Evolutionary conservation across 78 protist genomes (phyloP).

Genomic region (Dictyostelium intermedium): DNA sequence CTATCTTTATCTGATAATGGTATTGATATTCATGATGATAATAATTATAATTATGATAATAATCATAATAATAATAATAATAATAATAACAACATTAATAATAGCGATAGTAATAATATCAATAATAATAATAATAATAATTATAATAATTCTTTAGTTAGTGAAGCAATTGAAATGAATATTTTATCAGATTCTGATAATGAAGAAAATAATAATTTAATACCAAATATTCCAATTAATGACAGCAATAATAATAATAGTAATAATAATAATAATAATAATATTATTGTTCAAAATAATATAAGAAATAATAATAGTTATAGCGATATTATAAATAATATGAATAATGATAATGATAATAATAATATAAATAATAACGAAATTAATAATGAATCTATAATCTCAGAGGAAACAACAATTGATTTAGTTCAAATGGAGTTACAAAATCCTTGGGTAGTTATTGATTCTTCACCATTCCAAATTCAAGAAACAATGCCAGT

Average conservation of each 20-base stretch:
- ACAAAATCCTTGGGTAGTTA: constrained; percentile 71
- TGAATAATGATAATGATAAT: not conserved
- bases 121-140: not conserved
- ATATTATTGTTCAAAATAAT: not conserved
- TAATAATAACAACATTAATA: not conserved
- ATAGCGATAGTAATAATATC: not conserved
- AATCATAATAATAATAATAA: not conserved
- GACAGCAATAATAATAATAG: no score
- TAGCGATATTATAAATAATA: not conserved
- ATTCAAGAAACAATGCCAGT: constrained; percentile 54
- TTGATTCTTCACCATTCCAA: constrained; percentile 44
- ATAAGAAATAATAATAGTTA: not conserved
- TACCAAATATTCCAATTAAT: not conserved
- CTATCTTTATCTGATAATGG: not conserved
- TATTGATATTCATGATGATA: not conserved
- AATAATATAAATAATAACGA: not conserved
- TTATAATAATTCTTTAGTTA: not conserved
- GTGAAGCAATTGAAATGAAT: not conserved
- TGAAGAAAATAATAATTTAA: not conserved
- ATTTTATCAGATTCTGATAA: not conserved
- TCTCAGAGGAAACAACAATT: not conserved
- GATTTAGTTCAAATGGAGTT: constrained; percentile 69
- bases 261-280: no score
- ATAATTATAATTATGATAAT: not conserved
- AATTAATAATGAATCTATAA: not conserved